Evolutionary conservation across 768 basidiomycete species (phyloP).

Genomic region (Boletus fagicola): DNA sequence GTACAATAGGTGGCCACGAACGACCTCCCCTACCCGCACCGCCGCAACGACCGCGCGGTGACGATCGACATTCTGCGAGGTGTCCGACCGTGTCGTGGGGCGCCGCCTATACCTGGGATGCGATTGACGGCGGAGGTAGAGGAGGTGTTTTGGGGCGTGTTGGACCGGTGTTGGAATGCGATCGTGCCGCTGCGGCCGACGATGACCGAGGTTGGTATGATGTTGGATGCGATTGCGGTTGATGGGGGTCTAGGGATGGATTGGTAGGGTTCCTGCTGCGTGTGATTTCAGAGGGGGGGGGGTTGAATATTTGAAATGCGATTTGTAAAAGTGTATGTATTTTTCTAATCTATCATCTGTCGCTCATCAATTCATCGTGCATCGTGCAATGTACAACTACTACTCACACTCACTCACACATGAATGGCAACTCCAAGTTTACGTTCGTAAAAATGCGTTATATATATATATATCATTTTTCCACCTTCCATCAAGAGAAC

Average conservation of each 20-base stretch:
- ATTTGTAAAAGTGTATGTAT: too few relatives aligned
- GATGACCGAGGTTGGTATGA: slow-evolving; percentile 39
- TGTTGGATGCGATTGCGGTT: slow-evolving; percentile 6
- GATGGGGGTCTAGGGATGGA: background rate
- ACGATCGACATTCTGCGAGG: slow-evolving; percentile 54
- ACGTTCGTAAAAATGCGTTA: background rate
- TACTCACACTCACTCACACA: too few relatives aligned
- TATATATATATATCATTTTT: background rate
- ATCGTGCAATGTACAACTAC: background rate
- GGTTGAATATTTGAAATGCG: too few relatives aligned
- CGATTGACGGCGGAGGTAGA: slow-evolving; percentile 19
- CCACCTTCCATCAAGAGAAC: background rate
- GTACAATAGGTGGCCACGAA: slow-evolving; percentile 47
- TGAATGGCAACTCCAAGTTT: background rate
- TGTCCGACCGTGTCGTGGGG: slow-evolving; percentile 43
- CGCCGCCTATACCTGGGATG: slow-evolving; percentile 21
- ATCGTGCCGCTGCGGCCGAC: slow-evolving; percentile 39
- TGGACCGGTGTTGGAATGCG: slow-evolving; percentile 47
- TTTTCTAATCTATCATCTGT: background rate
- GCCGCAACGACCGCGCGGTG: slow-evolving; percentile 55
- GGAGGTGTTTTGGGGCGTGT: slow-evolving; percentile 42
- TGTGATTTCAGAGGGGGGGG: background rate
- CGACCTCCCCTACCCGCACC: slow-evolving; percentile 49
- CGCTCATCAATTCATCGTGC: too few relatives aligned
- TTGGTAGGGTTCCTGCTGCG: background rate